Evolutionary conservation across 768 basidiomycete genomes (phyloP), one percentile per base, ranked within the genome.

Genomic region (Sarcodon aspratus): DNA sequence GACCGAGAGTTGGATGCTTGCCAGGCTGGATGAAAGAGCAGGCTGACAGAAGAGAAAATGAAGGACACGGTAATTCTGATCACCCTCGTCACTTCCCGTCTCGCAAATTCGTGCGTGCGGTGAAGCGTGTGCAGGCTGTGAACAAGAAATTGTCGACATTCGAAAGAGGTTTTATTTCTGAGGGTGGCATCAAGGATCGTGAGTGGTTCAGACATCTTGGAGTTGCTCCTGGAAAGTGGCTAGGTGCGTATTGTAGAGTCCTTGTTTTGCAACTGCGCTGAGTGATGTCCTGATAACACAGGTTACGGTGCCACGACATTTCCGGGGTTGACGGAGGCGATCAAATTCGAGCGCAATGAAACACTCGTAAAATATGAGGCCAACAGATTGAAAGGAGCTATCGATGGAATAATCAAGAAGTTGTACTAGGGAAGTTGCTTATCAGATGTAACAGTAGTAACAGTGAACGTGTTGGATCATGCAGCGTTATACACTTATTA

Each of bases 171-270:
- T 88, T 95, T 61, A 83, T 93, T 51, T 79, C 78, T 6, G 69
- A 82, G 57, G 79, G 69, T 12, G 92, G 91, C 0, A 79, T 92
- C 53, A 80, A 80, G 55, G 79, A 82, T 48, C 73, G 86, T 33
- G 83, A 88, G 60, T 94, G 91, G 91, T 95, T 85, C 61, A 79
- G 70, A 57, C 84, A 92, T 64, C 72, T 91, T 12, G 90, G 76
- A 44, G 86, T 91, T 38, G 88, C 91, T 3, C 91, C 92, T 32
- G 91, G 90, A 36, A 82, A 87, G 62, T 83, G 83, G 79, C 78
- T 84, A 36, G 83, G 85, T 85, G 55, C 55, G 74, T 64, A n/a
- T 33, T 48, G 31, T 27, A 5, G 21, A 27, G 15, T 21, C 27
- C 12, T 21, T 46, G 35, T 13, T 33, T 10, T 45, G 27, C 3